Evolutionary conservation across 2,329 filamentous ascomycete species (phyloP).

Genomic region (Alternaria rosae): DNA sequence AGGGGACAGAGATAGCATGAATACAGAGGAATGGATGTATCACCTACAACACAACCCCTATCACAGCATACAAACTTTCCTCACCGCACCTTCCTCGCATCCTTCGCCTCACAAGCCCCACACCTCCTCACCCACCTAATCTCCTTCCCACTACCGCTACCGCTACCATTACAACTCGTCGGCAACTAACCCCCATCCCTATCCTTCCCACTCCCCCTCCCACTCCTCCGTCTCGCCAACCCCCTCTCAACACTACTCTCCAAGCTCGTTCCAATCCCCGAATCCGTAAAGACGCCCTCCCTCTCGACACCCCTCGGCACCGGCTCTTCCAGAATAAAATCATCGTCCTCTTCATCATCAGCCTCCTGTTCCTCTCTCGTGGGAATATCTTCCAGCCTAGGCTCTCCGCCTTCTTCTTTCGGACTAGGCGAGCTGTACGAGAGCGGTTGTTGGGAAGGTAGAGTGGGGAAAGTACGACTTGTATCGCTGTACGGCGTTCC

Average conservation of each 20-base stretch:
- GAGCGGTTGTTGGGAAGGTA: slow-evolving; percentile 54
- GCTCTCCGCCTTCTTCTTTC: slow-evolving; percentile 30
- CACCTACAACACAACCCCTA: neutral
- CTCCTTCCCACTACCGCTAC: neutral
- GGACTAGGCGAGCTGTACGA: slow-evolving; percentile 41
- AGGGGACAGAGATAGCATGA: neutral
- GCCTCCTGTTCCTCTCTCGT: slow-evolving; percentile 47
- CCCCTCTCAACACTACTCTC: slow-evolving; percentile 41
- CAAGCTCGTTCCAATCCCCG: slow-evolving; percentile 59
- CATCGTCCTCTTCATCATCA: slow-evolving; percentile 55
- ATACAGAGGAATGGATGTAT: neutral
- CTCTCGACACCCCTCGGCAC: slow-evolving; percentile 13
- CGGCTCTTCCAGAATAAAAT: slow-evolving; percentile 52
- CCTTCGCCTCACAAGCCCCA: neutral
- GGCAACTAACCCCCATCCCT: neutral
- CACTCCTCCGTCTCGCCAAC: slow-evolving; percentile 22
- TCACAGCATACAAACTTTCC: neutral
- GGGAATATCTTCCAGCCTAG: slow-evolving; percentile 31
- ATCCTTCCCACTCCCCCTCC: neutral
- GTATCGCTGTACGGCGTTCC: slow-evolving; percentile 54
- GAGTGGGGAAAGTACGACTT: slow-evolving; percentile 57
- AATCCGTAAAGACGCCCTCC: slow-evolving; percentile 44
- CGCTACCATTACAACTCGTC: slow-evolving; percentile 5
- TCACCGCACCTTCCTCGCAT: neutral
- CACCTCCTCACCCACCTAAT: neutral